Base-by-base conservation (phyloP, 495 filamentous ascomycete genomes). In the Aspergillus diversus region DNA sequence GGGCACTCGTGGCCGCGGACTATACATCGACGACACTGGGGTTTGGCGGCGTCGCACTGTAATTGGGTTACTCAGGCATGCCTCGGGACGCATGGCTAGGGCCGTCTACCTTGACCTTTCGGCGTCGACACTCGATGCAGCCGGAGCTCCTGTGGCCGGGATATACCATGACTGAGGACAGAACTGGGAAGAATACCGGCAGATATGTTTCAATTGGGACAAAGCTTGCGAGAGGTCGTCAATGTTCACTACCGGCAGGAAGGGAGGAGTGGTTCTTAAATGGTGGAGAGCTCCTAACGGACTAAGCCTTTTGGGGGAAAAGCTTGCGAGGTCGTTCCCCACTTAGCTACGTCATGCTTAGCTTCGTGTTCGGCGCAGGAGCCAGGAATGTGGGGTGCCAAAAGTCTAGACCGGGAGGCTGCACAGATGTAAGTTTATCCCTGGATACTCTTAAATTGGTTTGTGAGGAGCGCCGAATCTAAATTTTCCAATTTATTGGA, bases 121-220 rank as follows among this genome's bases (percentile, higher is more conserved):
- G 39, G 39, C 39, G 39, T 43, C 39, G 39, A 43, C 39, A 43
- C 39, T 43, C 39, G n/a, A 43, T 43, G 39, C 39, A 43, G 39
- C 39, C 39, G 39, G 39, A 7, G 39, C 39, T 43, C 39, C 39
- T 6, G 39, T 43, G 39, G 39, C 39, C 39, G 12, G 39, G 39
- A 43, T 43, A 43, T 3, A 43, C 39, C 39, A 43, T 43, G 5
- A 4, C 39, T 11, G 39, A 43, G 39, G 39, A 43, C 39, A 43
- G 8, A 43, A 43, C 8, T 7, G 8, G 39, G 39, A 43, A 43
- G 39, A 43, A 43, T 43, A 43, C 5, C 39, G 39, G 39, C 39
- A 43, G 39, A 43, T 11, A 43, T 11, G 39, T 43, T 43, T 12
- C 5, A 43, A 43, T 43, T 43, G 3, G 39, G 39, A 43, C 5